Percentiles rank a stretch among this genome's conserved stretches.
phyloP scores from a whole-genome alignment of 192 early-diverging fungal genomes.

The Tieghemiomyces parasiticus region DNA sequence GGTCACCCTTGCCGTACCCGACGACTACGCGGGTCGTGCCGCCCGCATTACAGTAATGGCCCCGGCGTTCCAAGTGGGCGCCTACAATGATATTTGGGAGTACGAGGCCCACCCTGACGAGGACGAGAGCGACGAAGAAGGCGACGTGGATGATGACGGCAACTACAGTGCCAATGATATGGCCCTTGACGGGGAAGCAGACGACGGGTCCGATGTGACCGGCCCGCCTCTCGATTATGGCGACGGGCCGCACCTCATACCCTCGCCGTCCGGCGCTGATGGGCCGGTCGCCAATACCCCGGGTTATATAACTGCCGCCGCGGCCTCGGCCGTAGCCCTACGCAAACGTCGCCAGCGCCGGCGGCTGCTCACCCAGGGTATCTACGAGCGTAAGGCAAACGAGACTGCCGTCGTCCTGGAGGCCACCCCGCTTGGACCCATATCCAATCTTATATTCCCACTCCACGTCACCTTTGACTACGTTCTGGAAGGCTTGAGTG shows the following conservation, averaged over 20 bases:
- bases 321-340: background rate
- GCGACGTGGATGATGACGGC: background rate
- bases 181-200: background rate
- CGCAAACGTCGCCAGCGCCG: background rate
- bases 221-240: background rate
- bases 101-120: slow-evolving; percentile 53
- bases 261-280: background rate
- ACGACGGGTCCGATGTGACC: background rate
- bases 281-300: background rate
- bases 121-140: slow-evolving; percentile 21
- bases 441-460: slow-evolving; percentile 17
- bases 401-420: slow-evolving; percentile 24
- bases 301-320: background rate
- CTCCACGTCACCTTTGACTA: slow-evolving; percentile 23
- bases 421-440: slow-evolving; percentile 15
- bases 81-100: slow-evolving; percentile 68
- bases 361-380: slow-evolving; percentile 8
- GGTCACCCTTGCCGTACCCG: slow-evolving; percentile 36
- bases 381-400: slow-evolving; percentile 25
- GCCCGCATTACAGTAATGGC: slow-evolving; percentile 35
- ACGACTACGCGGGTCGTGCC: slow-evolving; percentile 16
- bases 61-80: slow-evolving; percentile 45
- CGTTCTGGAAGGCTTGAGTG: background rate
- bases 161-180: background rate
- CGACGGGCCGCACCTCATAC: background rate